Evolutionary conservation across 805 yeast genomes (phyloP), one percentile per base, ranked within the genome.

Genomic region (Cyberlindnera samutprakarnensis): DNA sequence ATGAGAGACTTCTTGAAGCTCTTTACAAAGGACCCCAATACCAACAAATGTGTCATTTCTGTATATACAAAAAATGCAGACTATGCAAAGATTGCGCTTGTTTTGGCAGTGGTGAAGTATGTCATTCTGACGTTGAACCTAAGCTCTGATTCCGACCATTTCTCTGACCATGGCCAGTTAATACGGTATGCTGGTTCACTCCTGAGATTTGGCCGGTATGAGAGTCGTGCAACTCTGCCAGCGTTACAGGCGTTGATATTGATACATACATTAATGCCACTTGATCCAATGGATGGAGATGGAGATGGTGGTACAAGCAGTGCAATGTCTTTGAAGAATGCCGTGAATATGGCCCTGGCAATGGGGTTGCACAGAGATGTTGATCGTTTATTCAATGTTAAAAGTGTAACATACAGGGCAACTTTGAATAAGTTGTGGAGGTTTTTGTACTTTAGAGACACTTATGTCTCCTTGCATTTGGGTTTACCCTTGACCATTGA

Each of bases 291-390:
- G 4, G 47, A 44, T 29, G 38, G 36, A 13, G 50, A 43, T 33
- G 50, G 45, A 14, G 49, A 50, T 15, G 51, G 44, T 36, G 46
- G 45, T 14, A 31, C 40, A 9, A 38, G 42, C 17, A 39, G 42
- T 11, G 16, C 36, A 0, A 16, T 47, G 31, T 7, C 37, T 1
- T 33, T 44, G 20, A 46, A 31, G 19, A 18, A 32, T 1, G 51
- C 53, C 6, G 28, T 49, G 13, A 37, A 24, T 21, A 49, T 49
- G 51, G 53, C 52, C 2, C 23, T 47, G 4, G 14, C 37, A 2
- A 36, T 51, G 42, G 56, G 56, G 2, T 24, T 51, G 11, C 41
- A 51, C 20, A 34, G 42, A 18, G 38, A 49, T 17, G 39, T 51
- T 18, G 49, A 44, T 20, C 25, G 11, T 2, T 15, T 49, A 6